Evolutionary conservation across 306 rosid genomes (phyloP).

Genomic region (Luffa aegyptiaca): DNA sequence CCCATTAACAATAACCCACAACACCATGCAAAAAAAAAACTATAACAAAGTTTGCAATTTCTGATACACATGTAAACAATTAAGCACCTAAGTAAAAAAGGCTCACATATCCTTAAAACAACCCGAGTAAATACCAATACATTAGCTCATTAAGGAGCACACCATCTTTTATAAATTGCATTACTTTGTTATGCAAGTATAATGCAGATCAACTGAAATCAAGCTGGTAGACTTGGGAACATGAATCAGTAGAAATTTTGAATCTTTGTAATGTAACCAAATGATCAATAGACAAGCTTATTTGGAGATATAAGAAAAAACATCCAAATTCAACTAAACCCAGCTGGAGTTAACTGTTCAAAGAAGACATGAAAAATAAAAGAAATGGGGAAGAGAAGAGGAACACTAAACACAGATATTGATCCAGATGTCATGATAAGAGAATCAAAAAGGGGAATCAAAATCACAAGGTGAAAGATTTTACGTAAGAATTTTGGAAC

Average conservation of each 20-base stretch:
- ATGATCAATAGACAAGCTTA: not conserved
- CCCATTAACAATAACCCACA: not conserved
- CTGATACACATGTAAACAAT: not conserved
- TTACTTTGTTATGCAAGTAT: not conserved
- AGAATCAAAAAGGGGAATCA: not conserved
- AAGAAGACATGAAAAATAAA: not conserved
- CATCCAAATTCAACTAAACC: not conserved
- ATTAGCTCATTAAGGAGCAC: not conserved
- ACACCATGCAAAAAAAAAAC: not conserved
- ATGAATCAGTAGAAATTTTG: not conserved
- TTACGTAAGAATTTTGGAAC: not conserved
- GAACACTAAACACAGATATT: not conserved
- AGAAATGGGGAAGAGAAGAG: not conserved
- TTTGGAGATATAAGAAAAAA: not conserved
- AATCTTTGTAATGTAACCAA: not conserved
- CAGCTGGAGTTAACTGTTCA: not conserved
- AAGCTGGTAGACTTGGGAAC: not conserved
- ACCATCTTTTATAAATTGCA: not conserved
- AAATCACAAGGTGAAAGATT: not conserved
- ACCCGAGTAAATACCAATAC: not conserved
- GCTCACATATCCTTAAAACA: not conserved
- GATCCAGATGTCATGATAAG: not conserved
- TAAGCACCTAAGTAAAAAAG: not conserved
- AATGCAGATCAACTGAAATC: not conserved
- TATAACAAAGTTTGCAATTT: not conserved